A percentile compares a stretch with the other conserved stretches of the same genome.
Conservation (phyloP, 257 asterid species). For the Scutellaria minor region DNA sequence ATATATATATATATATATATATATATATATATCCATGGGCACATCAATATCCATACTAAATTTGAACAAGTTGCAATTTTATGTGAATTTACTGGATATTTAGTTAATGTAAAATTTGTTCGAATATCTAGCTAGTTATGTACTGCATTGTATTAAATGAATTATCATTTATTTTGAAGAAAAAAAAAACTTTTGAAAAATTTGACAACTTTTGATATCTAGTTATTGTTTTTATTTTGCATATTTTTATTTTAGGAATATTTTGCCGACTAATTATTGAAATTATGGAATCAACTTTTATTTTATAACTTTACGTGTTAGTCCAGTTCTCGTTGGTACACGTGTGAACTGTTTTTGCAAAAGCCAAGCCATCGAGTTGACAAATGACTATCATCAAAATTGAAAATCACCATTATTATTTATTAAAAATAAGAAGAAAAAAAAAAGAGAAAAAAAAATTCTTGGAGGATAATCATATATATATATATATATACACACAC, state of each 20-base stretch:
- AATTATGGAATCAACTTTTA: too few species aligned
- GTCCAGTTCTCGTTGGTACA: constrained; percentile 24
- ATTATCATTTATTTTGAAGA: background rate
- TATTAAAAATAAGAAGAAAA: background rate
- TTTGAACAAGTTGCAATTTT: too few species aligned
- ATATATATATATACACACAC: too few species aligned
- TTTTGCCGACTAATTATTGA: too few species aligned
- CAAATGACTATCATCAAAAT: constrained; percentile 12
- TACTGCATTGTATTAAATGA: background rate
- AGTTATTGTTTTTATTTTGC: too few species aligned
- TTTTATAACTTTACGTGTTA: constrained; percentile 10
- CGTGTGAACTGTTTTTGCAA: constrained; percentile 29
- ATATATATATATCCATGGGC: too few species aligned
- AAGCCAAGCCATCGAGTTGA: constrained; percentile 21
- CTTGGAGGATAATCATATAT: too few species aligned
- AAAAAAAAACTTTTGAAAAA: constrained; percentile 10
- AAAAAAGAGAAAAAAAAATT: background rate
- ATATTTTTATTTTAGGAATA: too few species aligned
- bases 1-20: too few species aligned
- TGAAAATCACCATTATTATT: background rate
- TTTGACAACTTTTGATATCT: background rate
- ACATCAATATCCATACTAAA: too few species aligned
- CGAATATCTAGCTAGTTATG: background rate
- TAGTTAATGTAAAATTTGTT: too few species aligned
- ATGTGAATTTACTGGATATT: too few species aligned